Evolutionary conservation across 805 yeast species (phyloP).

Genomic region (Wickerhamiella cacticola): DNA sequence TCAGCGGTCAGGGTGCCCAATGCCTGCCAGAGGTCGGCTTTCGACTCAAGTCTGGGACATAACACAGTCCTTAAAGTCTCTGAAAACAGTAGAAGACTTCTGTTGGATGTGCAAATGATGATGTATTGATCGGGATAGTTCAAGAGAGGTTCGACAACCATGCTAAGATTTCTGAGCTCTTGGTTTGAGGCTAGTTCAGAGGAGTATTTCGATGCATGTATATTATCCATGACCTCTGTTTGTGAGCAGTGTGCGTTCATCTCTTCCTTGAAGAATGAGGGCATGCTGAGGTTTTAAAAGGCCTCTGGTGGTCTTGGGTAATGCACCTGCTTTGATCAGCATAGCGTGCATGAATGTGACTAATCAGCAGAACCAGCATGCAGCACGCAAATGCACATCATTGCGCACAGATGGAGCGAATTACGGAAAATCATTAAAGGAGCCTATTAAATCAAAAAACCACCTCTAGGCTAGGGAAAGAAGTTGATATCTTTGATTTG

Average conservation of each 20-base stretch:
- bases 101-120: slow-evolving; percentile 2
- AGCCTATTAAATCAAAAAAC: too few relatives aligned
- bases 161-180: slow-evolving; percentile 3
- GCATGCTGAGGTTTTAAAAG: background rate
- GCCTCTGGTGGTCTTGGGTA: background rate
- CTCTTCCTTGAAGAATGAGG: background rate
- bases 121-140: slow-evolving; percentile 10
- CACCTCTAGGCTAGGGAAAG: too few relatives aligned
- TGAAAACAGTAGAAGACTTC: slow-evolving; percentile 4
- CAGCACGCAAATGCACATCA: background rate
- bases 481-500: too few relatives aligned
- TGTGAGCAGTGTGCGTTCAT: background rate
- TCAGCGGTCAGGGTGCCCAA: slow-evolving; percentile 6
- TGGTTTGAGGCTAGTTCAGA: background rate
- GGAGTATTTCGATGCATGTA: background rate
- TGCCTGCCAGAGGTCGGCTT: slow-evolving; percentile 6
- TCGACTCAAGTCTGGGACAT: background rate
- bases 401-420: background rate
- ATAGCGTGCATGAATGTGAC: background rate
- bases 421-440: too few relatives aligned
- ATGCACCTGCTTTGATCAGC: slow-evolving; percentile 1
- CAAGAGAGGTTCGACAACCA: slow-evolving; percentile 8
- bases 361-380: background rate
- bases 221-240: background rate
- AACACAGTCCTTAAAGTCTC: background rate